Percentiles rank a stretch among this genome's conserved stretches.
These are phyloP conservation scores for Melampsora abietis-canadensis DNA, from an alignment of 1,284 basidiomycete species.

Conservation along the genomic window DNA sequence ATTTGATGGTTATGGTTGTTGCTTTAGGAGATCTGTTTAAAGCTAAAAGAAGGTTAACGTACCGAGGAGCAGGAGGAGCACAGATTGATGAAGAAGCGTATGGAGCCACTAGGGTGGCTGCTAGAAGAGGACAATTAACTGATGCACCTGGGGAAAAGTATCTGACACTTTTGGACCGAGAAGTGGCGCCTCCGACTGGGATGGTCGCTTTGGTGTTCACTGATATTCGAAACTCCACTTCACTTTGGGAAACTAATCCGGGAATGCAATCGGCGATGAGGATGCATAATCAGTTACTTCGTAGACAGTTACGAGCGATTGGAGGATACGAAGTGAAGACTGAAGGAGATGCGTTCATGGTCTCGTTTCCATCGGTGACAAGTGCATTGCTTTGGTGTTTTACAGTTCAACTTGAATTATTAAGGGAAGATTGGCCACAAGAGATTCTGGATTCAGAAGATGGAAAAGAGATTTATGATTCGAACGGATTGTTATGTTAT, in stretches of 20 bases:
- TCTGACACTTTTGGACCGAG: constrained; percentile 66
- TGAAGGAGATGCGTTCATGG: constrained; percentile 99
- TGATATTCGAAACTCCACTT: constrained; percentile 95
- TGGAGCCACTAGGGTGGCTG: constrained; percentile 47
- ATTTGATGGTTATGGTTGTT: constrained; percentile 97
- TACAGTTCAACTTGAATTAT: constrained; percentile 77
- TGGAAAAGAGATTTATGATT: constrained; percentile 71
- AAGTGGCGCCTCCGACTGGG: constrained; percentile 82
- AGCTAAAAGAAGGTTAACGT: constrained; percentile 51
- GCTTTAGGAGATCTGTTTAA: constrained; percentile 75
- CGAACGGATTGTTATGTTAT: constrained; percentile 66
- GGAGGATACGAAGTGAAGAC: constrained; percentile 99
- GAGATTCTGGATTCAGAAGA: constrained; percentile 92
- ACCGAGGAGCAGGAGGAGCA: constrained; percentile 55
- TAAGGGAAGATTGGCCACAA: constrained; percentile 85
- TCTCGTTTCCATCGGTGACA: constrained; percentile 85
- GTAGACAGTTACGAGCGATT: constrained; percentile 80
- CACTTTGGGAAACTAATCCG: constrained; percentile 92
- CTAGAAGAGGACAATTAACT: constrained; percentile 48
- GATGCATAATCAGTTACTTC: constrained; percentile 81
- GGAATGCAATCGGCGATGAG: constrained; percentile 95
- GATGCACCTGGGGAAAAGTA: constrained; percentile 53
- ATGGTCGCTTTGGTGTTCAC: constrained; percentile 94
- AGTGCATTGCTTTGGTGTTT: constrained; percentile 89
- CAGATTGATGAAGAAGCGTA: constrained; percentile 47